Evolutionary conservation across 345 rosid species (phyloP).

Genomic region (Limnanthes douglasii): DNA sequence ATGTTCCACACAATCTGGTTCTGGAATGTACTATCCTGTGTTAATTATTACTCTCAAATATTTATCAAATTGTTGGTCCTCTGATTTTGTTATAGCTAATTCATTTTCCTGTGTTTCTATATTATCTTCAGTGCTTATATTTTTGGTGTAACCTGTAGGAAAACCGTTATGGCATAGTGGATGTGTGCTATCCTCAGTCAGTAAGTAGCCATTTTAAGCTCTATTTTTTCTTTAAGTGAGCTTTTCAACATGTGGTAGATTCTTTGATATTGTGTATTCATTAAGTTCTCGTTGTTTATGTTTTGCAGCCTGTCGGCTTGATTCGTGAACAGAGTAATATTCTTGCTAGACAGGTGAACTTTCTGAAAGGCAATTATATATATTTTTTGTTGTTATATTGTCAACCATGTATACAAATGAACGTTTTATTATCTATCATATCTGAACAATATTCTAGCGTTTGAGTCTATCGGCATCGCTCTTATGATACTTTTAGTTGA

Average conservation of each 20-base stretch:
- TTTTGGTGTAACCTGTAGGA: slow-evolving; percentile 30
- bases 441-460: too few relatives aligned
- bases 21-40: too few relatives aligned
- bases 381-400: too few relatives aligned
- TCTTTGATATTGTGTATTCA: neutral
- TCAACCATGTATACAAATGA: neutral
- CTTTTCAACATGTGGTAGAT: too few relatives aligned
- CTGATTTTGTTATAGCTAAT: too few relatives aligned
- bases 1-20: neutral
- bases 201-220: slow-evolving; percentile 25
- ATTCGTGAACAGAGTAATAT: slow-evolving; percentile 76
- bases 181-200: slow-evolving; percentile 71
- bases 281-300: slow-evolving; percentile 3
- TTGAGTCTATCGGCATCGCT: too few relatives aligned
- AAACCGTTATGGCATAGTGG: slow-evolving; percentile 76
- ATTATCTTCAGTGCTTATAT: too few relatives aligned
- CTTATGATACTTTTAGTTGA: too few relatives aligned
- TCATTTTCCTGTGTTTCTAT: neutral
- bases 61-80: too few relatives aligned
- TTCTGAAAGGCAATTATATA: too few relatives aligned
- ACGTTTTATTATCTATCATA: neutral
- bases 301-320: slow-evolving; percentile 71
- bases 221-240: too few relatives aligned
- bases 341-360: slow-evolving; percentile 87
- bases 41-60: too few relatives aligned